phyloP scores from a whole-genome alignment of 306 rosid species.

The Acacia acuminata region DNA sequence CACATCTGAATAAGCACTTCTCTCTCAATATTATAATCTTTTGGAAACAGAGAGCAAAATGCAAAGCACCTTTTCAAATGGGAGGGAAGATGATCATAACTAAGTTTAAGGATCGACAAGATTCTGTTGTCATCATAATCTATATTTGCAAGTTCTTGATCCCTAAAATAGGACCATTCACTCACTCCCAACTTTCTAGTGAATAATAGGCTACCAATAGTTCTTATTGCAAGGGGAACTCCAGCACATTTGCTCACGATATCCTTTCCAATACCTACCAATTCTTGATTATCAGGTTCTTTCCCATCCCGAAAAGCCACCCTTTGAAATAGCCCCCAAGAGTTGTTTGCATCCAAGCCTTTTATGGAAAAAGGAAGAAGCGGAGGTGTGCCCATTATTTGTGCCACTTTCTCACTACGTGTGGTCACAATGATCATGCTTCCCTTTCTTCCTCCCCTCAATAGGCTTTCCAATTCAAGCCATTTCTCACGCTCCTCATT shows the following conservation, averaged over 20 bases:
- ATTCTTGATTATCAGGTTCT: background rate
- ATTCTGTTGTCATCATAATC: background rate
- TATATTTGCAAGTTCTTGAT: background rate
- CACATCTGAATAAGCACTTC: slow-evolving; percentile 2
- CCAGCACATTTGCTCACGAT: slow-evolving; percentile 13
- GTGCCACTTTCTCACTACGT: background rate
- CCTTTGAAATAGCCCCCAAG: background rate
- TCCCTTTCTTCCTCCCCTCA: background rate
- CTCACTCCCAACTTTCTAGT: background rate
- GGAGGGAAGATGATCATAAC: slow-evolving; percentile 3
- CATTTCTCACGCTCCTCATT: background rate
- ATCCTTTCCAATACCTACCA: background rate
- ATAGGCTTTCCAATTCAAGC: background rate
- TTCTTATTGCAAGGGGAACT: slow-evolving; percentile 32
- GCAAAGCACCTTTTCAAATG: slow-evolving; percentile 30
- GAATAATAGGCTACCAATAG: slow-evolving; percentile 36
- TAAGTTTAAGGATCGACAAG: background rate
- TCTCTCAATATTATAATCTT: background rate
- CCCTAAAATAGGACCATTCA: slow-evolving; percentile 14
- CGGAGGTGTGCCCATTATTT: too few relatives aligned
- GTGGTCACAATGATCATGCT: slow-evolving; percentile 24
- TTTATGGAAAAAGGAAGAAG: accelerated
- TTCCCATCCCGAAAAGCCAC: background rate
- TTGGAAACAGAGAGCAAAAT: slow-evolving; percentile 25
- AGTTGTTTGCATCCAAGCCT: background rate